phyloP scores from a whole-genome alignment of 225 moss, liverwort and hornwort species.

The Asterella californica region DNA sequence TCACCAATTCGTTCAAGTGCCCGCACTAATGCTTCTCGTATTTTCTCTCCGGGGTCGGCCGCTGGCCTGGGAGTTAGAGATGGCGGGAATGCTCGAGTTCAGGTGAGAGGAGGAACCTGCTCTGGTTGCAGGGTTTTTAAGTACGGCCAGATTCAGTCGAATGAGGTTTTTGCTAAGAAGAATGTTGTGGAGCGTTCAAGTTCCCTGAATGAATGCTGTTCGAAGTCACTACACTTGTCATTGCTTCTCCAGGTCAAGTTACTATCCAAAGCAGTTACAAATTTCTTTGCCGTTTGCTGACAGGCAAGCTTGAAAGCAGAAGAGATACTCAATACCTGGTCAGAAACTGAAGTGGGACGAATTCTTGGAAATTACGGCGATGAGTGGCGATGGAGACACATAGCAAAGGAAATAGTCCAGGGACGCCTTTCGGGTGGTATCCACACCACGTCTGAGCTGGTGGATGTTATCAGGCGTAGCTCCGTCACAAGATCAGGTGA shows the following conservation, averaged over 20 bases:
- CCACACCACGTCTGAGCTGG: constrained; percentile 72
- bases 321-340: constrained; percentile 77
- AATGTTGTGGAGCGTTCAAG: too few species aligned
- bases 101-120: neutral
- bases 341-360: constrained; percentile 71
- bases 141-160: neutral
- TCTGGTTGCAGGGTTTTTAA: neutral
- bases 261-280: too few species aligned
- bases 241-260: too few species aligned
- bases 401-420: constrained; percentile 75
- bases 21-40: neutral
- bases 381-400: constrained; percentile 80
- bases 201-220: too few species aligned
- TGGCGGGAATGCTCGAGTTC: neutral
- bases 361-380: constrained; percentile 87
- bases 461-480: constrained; percentile 69
- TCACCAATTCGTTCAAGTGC: neutral
- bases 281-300: too few species aligned
- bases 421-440: constrained; percentile 71
- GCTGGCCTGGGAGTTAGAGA: neutral
- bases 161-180: too few species aligned
- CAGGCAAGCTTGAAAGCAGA: too few species aligned
- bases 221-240: too few species aligned
- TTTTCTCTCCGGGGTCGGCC: neutral
- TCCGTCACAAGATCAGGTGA: constrained; percentile 39